Evolutionary conservation across 2,329 filamentous ascomycete species (phyloP).

Genomic region (Colletotrichum orbiculare): DNA sequence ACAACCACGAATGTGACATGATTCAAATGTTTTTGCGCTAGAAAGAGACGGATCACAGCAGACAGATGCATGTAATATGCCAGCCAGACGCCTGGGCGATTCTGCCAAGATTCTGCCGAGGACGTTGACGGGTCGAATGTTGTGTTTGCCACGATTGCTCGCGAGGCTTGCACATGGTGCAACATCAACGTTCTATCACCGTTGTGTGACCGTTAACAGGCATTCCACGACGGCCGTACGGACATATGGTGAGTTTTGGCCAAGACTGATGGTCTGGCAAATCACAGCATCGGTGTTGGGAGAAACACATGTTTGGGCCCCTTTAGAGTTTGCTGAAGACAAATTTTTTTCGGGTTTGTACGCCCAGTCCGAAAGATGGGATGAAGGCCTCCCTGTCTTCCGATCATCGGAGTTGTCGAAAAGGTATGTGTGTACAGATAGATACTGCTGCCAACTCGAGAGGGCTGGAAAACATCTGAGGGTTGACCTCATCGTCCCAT

Average conservation of each 20-base stretch:
- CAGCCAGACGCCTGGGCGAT: no score
- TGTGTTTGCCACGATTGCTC: not conserved
- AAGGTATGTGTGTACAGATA: not conserved
- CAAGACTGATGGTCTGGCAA: constrained; percentile 5
- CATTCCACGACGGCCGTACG: constrained; percentile 2
- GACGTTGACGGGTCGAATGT: not conserved
- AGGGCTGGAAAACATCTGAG: no score
- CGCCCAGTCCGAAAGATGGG: constrained; percentile 3
- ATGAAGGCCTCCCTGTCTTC: constrained; percentile 1
- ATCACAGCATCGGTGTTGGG: not conserved
- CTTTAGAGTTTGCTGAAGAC: constrained; percentile 14
- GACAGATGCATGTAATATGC: no score
- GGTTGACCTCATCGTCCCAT: no score
- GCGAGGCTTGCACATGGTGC: no score
- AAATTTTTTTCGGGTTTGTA: not conserved
- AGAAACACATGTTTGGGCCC: constrained; percentile 9
- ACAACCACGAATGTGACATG: not conserved
- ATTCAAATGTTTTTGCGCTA: not conserved
- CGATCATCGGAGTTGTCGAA: not conserved
- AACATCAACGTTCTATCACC: constrained; percentile 1
- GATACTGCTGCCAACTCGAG: no score
- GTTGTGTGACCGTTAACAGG: constrained; percentile 5
- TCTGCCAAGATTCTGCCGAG: no score
- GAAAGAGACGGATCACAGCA: no score
- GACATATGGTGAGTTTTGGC: constrained; percentile 16